A percentile compares a stretch with the other conserved stretches of the same genome.
phyloP scores from a whole-genome alignment of 176 grass and related monocot species.

The Thinopyrum elongatum region DNA sequence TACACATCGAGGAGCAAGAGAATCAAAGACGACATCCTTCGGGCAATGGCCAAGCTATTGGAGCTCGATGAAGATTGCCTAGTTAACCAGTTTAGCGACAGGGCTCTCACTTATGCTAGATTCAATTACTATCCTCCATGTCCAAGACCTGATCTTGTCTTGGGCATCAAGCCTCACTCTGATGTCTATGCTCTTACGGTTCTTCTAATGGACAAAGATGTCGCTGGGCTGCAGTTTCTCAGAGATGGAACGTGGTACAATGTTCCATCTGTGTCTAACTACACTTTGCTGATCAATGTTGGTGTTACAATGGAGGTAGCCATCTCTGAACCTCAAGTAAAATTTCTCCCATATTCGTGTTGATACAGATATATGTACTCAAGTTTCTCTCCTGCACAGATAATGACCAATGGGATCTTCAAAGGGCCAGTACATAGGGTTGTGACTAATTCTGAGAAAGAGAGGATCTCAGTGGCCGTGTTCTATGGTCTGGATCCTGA shows the following conservation, averaged over 20 bases:
- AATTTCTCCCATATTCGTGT: not conserved
- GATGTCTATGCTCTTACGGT: slow-evolving; percentile 47
- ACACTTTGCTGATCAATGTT: slow-evolving; percentile 43
- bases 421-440: slow-evolving; percentile 54
- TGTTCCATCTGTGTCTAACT: not conserved
- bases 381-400: slow-evolving; percentile 8
- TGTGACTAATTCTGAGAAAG: slow-evolving; percentile 27
- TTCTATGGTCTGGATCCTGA: slow-evolving; percentile 9
- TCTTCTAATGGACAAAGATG: slow-evolving; percentile 45
- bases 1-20: slow-evolving; percentile 35
- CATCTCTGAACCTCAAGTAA: not conserved
- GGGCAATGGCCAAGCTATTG: slow-evolving; percentile 24
- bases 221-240: slow-evolving; percentile 49
- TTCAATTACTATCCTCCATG: slow-evolving; percentile 60
- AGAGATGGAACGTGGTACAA: slow-evolving; percentile 47
- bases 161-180: slow-evolving; percentile 56
- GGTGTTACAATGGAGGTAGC: slow-evolving; percentile 50
- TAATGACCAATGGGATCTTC: slow-evolving; percentile 46
- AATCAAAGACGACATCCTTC: slow-evolving; percentile 27
- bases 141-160: slow-evolving; percentile 45
- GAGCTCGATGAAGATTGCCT: slow-evolving; percentile 34
- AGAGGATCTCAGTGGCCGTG: not conserved
- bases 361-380: not conserved
- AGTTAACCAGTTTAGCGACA: slow-evolving; percentile 19
- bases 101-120: slow-evolving; percentile 14